Evolutionary conservation across 495 filamentous ascomycete species (phyloP).

Genomic region (Tuber brumale): DNA sequence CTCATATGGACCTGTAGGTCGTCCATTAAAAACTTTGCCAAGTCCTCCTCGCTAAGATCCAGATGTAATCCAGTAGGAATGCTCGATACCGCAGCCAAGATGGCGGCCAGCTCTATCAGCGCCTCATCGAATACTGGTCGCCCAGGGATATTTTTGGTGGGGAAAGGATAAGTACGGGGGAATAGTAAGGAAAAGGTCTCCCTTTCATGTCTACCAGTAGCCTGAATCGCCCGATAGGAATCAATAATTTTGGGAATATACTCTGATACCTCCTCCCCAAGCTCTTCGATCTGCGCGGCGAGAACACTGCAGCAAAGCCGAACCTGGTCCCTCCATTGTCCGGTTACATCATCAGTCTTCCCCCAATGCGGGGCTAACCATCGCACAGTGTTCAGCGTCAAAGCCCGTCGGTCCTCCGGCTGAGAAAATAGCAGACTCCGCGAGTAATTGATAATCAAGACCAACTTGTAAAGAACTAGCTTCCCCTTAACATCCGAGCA

Average conservation of each 20-base stretch:
- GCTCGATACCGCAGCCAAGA: slow-evolving; percentile 72
- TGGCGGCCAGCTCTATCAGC: slow-evolving; percentile 77
- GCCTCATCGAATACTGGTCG: slow-evolving; percentile 74
- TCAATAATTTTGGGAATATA: slow-evolving; percentile 87
- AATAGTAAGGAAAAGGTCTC: slow-evolving; percentile 77
- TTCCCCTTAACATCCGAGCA: slow-evolving; percentile 84
- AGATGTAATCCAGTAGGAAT: slow-evolving; percentile 61
- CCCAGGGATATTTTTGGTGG: slow-evolving; percentile 58
- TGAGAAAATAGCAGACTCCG: slow-evolving; percentile 70
- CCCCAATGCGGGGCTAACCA: slow-evolving; percentile 98
- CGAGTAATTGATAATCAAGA: slow-evolving; percentile 84
- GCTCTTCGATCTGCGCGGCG: slow-evolving; percentile 68
- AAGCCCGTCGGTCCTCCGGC: slow-evolving; percentile 61
- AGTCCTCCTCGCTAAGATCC: slow-evolving; percentile 66
- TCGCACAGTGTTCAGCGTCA: slow-evolving; percentile 73
- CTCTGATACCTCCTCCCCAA: slow-evolving; percentile 72
- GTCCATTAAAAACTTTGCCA: slow-evolving; percentile 66
- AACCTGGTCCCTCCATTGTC: slow-evolving; percentile 88
- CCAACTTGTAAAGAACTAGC: slow-evolving; percentile 86
- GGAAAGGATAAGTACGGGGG: slow-evolving; percentile 84
- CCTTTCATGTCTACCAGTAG: slow-evolving; percentile 57
- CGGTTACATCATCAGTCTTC: slow-evolving; percentile 59
- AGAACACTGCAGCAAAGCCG: slow-evolving; percentile 86
- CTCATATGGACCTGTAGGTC: slow-evolving; percentile 77
- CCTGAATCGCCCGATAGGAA: slow-evolving; percentile 73